Evolutionary conservation across 1,284 basidiomycete genomes (phyloP).

Genomic region (Ganoderma meredithae): DNA sequence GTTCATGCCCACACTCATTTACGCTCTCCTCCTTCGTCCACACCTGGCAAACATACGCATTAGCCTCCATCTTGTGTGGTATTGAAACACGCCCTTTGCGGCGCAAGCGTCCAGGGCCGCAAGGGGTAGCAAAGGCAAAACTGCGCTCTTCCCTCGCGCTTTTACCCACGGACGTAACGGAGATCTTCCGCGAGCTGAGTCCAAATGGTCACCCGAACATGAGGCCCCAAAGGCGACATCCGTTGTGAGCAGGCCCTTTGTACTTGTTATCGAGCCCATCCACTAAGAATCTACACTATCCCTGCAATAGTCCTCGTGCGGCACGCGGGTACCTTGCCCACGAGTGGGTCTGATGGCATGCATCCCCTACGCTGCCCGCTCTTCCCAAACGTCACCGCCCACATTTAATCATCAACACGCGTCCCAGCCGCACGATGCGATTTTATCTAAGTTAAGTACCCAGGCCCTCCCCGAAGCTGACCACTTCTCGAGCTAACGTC

Average conservation of each 20-base stretch:
- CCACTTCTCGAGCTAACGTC: constrained; percentile 3
- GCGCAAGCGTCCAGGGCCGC: constrained; percentile 4
- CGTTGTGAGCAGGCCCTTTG: constrained; percentile 33
- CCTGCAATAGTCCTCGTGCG: constrained; percentile 8
- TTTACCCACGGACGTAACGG: constrained; percentile 27
- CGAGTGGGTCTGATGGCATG: constrained; percentile 17
- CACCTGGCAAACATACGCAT: neutral
- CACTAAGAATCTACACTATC: constrained; percentile 13
- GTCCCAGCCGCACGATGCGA: constrained; percentile 27
- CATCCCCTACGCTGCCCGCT: neutral
- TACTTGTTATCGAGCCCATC: constrained; percentile 15
- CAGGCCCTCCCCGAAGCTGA: constrained; percentile 3
- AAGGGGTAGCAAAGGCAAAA: neutral
- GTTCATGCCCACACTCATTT: neutral
- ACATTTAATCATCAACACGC: constrained; percentile 21
- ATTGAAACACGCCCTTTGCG: neutral
- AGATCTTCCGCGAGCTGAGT: constrained; percentile 32
- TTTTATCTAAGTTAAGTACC: neutral
- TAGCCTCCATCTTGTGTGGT: constrained; percentile 3
- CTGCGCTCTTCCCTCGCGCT: neutral
- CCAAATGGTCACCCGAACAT: constrained; percentile 11
- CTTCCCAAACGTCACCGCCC: constrained; percentile 24
- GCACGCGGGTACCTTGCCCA: constrained; percentile 2
- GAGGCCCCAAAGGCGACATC: constrained; percentile 23
- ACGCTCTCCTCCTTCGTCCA: constrained; percentile 5